phyloP scores from a whole-genome alignment of 2,329 filamentous ascomycete genomes.

The Pestalotiopsis sp. region DNA sequence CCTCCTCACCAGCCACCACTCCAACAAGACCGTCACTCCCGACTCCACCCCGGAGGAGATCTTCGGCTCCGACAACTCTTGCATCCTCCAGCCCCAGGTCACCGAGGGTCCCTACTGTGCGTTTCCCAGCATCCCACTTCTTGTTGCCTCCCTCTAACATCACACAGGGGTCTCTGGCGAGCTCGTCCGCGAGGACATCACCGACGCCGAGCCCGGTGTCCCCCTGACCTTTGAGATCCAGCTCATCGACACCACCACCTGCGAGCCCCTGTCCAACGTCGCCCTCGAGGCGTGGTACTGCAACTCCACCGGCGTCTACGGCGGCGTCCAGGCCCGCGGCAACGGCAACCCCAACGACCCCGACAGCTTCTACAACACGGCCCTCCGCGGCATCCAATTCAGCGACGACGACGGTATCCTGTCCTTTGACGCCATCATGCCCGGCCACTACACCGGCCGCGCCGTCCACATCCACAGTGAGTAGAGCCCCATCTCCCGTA shows the following conservation, averaged over 20 bases:
- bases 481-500: background rate
- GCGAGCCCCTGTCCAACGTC: slow-evolving; percentile 16
- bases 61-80: slow-evolving; percentile 46
- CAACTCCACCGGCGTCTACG: slow-evolving; percentile 15
- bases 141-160: background rate
- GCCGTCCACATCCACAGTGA: slow-evolving; percentile 27
- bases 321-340: slow-evolving; percentile 6
- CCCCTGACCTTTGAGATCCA: slow-evolving; percentile 14
- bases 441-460: slow-evolving; percentile 27
- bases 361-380: slow-evolving; percentile 3
- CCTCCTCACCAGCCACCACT: slow-evolving; percentile 13
- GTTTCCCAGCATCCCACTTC: background rate
- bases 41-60: slow-evolving; percentile 37
- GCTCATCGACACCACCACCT: slow-evolving; percentile 15
- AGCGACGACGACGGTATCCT: slow-evolving; percentile 13
- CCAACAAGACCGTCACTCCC: slow-evolving; percentile 35
- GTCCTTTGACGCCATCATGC: slow-evolving; percentile 19
- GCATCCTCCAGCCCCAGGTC: slow-evolving; percentile 53
- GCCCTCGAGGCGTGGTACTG: slow-evolving; percentile 14
- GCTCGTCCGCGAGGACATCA: slow-evolving; percentile 13
- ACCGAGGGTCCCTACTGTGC: slow-evolving; percentile 57
- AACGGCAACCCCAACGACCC: slow-evolving; percentile 13
- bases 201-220: slow-evolving; percentile 14
- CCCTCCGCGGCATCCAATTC: slow-evolving; percentile 9
- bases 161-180: slow-evolving; percentile 32